Percentiles rank a stretch among this genome's conserved stretches.
phyloP scores from a whole-genome alignment of 306 rosid genomes.

The Lagenaria siceraria region DNA sequence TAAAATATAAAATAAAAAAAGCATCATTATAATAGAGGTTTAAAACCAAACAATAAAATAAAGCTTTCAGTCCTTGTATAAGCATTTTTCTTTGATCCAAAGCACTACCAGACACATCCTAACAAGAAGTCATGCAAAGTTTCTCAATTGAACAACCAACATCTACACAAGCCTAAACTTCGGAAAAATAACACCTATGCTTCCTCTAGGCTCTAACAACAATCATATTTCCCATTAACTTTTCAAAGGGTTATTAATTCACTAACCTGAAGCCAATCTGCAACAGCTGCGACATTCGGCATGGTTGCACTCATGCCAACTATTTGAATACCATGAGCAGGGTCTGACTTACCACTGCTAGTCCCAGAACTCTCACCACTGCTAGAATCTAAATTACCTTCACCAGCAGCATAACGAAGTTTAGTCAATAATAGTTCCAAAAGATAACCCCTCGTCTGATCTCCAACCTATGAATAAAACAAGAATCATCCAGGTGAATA shows the following conservation, averaged over 20 bases:
- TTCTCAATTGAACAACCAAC: neutral
- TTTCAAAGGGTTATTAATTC: neutral
- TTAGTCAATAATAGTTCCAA: constrained; percentile 92
- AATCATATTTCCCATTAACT: constrained; percentile 1
- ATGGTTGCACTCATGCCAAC: constrained; percentile 99
- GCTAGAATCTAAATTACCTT: constrained; percentile 71
- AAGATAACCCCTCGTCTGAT: constrained; percentile 80
- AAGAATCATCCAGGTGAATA: constrained; percentile 15
- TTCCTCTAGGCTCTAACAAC: neutral
- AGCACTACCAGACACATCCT: neutral
- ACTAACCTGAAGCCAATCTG: constrained; percentile 97
- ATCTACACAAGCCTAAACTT: neutral
- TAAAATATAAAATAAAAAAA: no score
- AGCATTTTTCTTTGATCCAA: neutral
- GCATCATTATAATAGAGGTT: neutral
- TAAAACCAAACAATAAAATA: neutral
- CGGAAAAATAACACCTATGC: neutral
- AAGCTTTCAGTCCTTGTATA: neutral
- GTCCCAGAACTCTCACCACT: constrained; percentile 84
- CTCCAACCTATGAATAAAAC: constrained; percentile 74
- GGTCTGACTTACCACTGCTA: constrained; percentile 78
- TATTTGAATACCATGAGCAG: constrained; percentile 84
- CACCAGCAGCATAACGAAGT: constrained; percentile 97
- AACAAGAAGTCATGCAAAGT: neutral
- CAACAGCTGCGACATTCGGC: constrained; percentile 97